phyloP scores from a whole-genome alignment of 331 rosid species.

The Pyrus hybrid region DNA sequence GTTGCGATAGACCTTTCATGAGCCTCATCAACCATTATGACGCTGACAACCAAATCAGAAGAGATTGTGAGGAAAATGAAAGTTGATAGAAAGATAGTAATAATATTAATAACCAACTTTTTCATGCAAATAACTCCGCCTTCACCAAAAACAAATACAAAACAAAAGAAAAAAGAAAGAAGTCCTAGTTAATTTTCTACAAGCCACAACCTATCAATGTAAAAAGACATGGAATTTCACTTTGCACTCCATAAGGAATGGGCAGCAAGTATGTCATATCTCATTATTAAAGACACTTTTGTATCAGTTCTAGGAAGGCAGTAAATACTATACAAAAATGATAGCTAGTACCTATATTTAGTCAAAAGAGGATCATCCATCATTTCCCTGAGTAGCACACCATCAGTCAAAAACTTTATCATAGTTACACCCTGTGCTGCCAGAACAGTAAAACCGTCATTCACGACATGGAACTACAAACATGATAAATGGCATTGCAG shows the following conservation, averaged over 20 bases:
- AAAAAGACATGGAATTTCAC: background rate
- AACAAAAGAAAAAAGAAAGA: background rate
- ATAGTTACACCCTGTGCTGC: slow-evolving; percentile 76
- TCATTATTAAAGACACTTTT: background rate
- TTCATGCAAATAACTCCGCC: background rate
- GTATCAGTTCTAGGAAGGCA: background rate
- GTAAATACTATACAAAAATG: background rate
- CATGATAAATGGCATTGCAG: background rate
- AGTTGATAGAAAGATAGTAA: background rate
- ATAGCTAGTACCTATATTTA: slow-evolving; percentile 62
- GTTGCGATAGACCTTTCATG: slow-evolving; percentile 97
- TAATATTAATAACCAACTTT: background rate
- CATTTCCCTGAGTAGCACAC: slow-evolving; percentile 90
- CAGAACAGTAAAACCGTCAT: slow-evolving; percentile 35
- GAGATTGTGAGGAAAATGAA: background rate
- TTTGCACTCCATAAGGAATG: background rate
- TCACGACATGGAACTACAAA: slow-evolving; percentile 3
- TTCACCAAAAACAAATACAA: too few species aligned
- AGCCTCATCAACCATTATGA: slow-evolving; percentile 93
- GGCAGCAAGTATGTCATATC: background rate
- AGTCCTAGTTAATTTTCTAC: background rate
- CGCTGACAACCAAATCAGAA: slow-evolving; percentile 34
- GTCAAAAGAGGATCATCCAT: slow-evolving; percentile 98
- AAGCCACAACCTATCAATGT: background rate
- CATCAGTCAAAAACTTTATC: slow-evolving; percentile 84